Evolutionary conservation across 129 eudicot genomes (phyloP), one percentile per base, ranked within the genome.

Genomic region (Artemisia annua): DNA sequence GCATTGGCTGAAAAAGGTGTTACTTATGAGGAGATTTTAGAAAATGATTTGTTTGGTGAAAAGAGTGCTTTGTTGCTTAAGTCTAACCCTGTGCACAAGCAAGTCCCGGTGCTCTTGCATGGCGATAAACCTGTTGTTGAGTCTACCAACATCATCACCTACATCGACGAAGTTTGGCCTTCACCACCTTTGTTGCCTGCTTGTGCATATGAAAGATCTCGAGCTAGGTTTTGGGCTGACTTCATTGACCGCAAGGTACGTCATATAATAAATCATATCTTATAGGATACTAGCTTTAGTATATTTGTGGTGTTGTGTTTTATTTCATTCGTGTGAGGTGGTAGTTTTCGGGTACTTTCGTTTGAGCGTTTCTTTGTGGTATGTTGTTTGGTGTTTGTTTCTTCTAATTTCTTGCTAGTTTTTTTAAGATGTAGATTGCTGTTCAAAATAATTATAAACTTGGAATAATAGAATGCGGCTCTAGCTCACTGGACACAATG

Each of bases 61-160:
- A 60, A 60, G 30, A 60, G n/a, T 24, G 35, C 5, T 15, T 60
- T 60, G 65, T 60, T 60, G 43, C 65, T 60, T 16, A 24, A 60
- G 65, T 60, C 65, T 60, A 60, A 60, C 65, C 65, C 65, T 24
- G 65, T 60, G 16, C 65, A 60, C 44, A 60, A 60, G 15, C 65
- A 60, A 60, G 65, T 60, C 43, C 65, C 65, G 2, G 65, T 60
- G 0, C 43, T 24, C 28, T 60, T 60, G 43, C 65, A 60, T 60
- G 28, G 28, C 14, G 65, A 60, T 35, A 60, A 60, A 24, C 65
- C 65, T 60, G 16, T 60, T 60, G 44, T 24, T 1, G 65, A 60
- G 44, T 60, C 65, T n/a, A 60, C 65, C n/a, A 60, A 60, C 65
- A 60, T 60, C 44, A 13, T 60, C 15, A 60, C 65, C 44, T 60